Percentiles rank a stretch among this genome's conserved stretches.
phyloP scores from a whole-genome alignment of 129 eudicot species.

The Flaveria trinervia region DNA sequence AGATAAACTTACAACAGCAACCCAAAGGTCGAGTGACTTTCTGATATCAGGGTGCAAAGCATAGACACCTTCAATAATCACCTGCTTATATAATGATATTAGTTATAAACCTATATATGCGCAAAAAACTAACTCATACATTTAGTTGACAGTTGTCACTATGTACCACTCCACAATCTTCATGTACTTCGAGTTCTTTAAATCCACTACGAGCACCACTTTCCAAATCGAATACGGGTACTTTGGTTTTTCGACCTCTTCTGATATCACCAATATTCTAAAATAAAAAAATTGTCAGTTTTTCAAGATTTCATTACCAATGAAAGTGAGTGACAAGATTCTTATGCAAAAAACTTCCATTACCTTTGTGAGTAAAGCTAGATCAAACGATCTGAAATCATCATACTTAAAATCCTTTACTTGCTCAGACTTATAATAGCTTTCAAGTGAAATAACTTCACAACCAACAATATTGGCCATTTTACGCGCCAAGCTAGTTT shows the following conservation, averaged over 20 bases:
- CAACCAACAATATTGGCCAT: slow-evolving; percentile 99
- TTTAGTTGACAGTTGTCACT: not conserved
- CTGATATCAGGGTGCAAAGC: slow-evolving; percentile 97
- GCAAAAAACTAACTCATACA: not conserved
- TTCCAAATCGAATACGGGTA: slow-evolving; percentile 87
- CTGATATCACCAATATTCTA: slow-evolving; percentile 89
- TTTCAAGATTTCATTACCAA: not conserved
- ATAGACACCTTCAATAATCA: slow-evolving; percentile 96
- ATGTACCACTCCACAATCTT: slow-evolving; percentile 92
- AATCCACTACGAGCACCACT: slow-evolving; percentile 84
- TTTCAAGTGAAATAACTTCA: slow-evolving; percentile 97
- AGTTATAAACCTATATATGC: slow-evolving; percentile 11
- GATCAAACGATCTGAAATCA: slow-evolving; percentile 91
- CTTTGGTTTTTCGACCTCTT: slow-evolving; percentile 66
- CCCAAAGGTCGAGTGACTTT: slow-evolving; percentile 90
- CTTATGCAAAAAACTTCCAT: slow-evolving; percentile 2
- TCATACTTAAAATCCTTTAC: slow-evolving; percentile 89
- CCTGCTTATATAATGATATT: slow-evolving; percentile 43
- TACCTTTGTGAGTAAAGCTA: slow-evolving; percentile 85
- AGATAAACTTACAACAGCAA: slow-evolving; percentile 91
- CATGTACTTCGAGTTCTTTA: slow-evolving; percentile 89
- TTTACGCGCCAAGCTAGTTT: slow-evolving; percentile 99
- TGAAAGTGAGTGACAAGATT: slow-evolving; percentile 2
- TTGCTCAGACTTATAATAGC: slow-evolving; percentile 89
- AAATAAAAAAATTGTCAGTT: not conserved